These are phyloP conservation scores for Nepenthes gracilis DNA, from an alignment of 148 eudicot genomes.

Conservation along the genomic window DNA sequence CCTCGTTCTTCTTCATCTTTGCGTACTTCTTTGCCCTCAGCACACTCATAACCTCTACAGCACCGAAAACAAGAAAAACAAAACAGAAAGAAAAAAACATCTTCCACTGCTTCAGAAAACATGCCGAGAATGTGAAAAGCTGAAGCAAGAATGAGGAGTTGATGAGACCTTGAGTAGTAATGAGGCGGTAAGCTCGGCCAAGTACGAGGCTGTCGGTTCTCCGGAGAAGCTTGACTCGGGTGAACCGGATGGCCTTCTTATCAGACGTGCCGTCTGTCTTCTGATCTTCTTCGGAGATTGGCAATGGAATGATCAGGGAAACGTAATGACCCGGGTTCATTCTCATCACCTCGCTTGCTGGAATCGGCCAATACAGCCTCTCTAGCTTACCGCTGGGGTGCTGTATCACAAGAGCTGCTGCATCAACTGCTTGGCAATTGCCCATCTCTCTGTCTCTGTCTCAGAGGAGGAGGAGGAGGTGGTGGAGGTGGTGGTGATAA, in stretches of 20 bases:
- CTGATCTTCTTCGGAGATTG: constrained; percentile 3
- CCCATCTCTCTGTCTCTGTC: constrained; percentile 42
- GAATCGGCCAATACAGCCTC: constrained; percentile 65
- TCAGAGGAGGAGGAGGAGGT: not conserved
- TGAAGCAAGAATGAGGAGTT: not conserved
- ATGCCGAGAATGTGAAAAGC: not conserved
- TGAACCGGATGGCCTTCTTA: constrained; percentile 42
- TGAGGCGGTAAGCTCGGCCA: constrained; percentile 80
- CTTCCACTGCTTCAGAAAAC: not conserved
- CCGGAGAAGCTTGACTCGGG: constrained; percentile 88
- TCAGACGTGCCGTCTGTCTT: not conserved
- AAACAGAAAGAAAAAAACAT: not conserved
- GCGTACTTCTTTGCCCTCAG: constrained; percentile 66
- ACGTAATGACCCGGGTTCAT: constrained; percentile 87
- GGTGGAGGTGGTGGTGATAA: not conserved
- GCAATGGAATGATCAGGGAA: constrained; percentile 74
- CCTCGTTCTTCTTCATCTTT: constrained; percentile 44
- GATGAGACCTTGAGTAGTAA: constrained; percentile 71
- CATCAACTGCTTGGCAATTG: constrained; percentile 94
- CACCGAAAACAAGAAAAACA: not conserved
- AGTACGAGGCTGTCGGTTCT: constrained; percentile 68
- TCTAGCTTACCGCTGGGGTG: constrained; percentile 75
- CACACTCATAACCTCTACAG: constrained; percentile 78
- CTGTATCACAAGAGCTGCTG: constrained; percentile 89
- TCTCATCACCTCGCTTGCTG: constrained; percentile 70